Conservation (phyloP, 2,329 filamentous ascomycete species). For the Parafenestella ontariensis region DNA sequence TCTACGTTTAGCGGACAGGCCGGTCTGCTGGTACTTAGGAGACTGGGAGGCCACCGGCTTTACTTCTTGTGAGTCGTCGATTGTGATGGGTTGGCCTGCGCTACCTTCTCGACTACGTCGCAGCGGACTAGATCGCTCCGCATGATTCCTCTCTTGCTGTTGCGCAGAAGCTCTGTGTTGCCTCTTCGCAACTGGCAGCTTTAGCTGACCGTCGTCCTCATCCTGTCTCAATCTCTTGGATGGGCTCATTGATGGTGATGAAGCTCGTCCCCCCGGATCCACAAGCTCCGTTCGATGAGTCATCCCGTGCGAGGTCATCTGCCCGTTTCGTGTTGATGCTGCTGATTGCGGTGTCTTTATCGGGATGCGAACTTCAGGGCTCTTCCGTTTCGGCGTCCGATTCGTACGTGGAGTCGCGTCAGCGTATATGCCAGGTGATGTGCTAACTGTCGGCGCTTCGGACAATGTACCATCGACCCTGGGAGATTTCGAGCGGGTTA, state of each 20-base stretch:
- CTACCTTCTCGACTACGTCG: slow-evolving; percentile 15
- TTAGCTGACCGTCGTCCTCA: neutral
- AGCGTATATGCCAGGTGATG: neutral
- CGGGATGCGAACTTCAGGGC: slow-evolving; percentile 16
- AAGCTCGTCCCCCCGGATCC: neutral
- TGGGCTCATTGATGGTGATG: slow-evolving; percentile 1
- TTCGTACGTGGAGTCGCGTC: neutral
- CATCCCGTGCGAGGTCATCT: neutral
- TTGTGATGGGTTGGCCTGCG: slow-evolving; percentile 29
- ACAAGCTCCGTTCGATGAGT: neutral
- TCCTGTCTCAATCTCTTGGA: slow-evolving; percentile 9
- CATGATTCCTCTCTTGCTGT: neutral
- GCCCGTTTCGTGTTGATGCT: neutral
- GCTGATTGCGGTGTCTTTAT: slow-evolving; percentile 1
- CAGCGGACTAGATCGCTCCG: neutral
- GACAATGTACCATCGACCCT: neutral
- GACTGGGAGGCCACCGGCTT: neutral
- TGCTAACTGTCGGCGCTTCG: slow-evolving; percentile 1
- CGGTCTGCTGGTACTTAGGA: neutral
- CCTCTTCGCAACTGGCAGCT: slow-evolving; percentile 4
- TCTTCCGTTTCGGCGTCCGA: slow-evolving; percentile 1
- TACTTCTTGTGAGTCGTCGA: slow-evolving; percentile 36
- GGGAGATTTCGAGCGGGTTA: neutral
- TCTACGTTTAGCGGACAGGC: neutral
- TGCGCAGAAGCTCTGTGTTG: neutral